These are phyloP conservation scores for Scedosporium dehoogii DNA, from an alignment of 2,329 filamentous ascomycete genomes.

Conservation along the genomic window DNA sequence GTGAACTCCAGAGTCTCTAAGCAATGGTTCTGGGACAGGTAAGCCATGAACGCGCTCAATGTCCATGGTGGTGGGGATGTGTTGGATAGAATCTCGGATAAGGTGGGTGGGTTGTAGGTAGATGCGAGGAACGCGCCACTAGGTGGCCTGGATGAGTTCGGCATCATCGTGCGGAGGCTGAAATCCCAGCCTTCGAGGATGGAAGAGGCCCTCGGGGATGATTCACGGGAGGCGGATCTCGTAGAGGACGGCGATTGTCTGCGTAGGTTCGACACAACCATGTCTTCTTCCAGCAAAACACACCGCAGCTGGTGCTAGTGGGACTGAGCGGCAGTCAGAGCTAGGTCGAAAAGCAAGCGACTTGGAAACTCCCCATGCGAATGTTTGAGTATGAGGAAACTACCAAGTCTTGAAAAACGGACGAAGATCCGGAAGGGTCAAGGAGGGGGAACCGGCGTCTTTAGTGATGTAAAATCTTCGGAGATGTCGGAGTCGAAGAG, in stretches of 20 bases:
- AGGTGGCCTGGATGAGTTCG: constrained; percentile 33
- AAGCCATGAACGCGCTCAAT: constrained; percentile 87
- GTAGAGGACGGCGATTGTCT: neutral
- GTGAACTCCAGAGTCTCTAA: constrained; percentile 95
- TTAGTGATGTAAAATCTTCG: too few species aligned
- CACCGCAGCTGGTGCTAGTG: neutral
- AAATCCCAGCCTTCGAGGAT: constrained; percentile 7
- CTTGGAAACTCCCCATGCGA: neutral
- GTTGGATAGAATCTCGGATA: constrained; percentile 83
- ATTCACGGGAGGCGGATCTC: constrained; percentile 1
- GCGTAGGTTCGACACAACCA: neutral
- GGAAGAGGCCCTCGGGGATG: constrained; percentile 1
- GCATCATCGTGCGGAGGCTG: constrained; percentile 4
- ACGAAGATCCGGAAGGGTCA: too few species aligned
- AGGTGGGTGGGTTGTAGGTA: constrained; percentile 46
- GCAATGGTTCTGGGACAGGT: constrained; percentile 93
- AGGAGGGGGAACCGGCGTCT: too few species aligned
- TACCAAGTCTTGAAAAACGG: neutral
- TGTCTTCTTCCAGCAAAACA: neutral
- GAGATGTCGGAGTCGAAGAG: too few species aligned
- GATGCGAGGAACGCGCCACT: constrained; percentile 37
- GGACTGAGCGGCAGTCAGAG: neutral
- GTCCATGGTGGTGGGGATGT: constrained; percentile 82
- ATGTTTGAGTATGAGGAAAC: neutral
- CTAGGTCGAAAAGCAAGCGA: neutral